These are phyloP conservation scores for Musa troglodytarum DNA, from an alignment of 176 grass and related monocot species.

Conservation along the genomic window DNA sequence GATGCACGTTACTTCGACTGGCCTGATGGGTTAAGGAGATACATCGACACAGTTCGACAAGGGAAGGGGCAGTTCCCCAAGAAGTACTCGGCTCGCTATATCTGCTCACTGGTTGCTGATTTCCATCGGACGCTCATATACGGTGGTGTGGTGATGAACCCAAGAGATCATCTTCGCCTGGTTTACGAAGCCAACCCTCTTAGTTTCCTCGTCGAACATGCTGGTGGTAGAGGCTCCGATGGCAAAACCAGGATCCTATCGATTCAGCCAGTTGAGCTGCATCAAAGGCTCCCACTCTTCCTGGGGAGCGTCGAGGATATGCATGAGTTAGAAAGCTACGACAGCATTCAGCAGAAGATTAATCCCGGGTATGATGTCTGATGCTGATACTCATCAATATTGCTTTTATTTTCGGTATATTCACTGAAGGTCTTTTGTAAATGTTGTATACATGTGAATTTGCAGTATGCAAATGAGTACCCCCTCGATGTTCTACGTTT, in stretches of 20 bases:
- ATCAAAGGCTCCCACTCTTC: slow-evolving; percentile 85
- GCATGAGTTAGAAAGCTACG: slow-evolving; percentile 87
- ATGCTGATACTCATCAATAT: neutral
- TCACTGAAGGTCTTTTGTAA: neutral
- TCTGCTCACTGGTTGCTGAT: slow-evolving; percentile 88
- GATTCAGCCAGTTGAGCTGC: slow-evolving; percentile 80
- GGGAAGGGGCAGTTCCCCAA: slow-evolving; percentile 83
- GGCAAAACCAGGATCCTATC: slow-evolving; percentile 67
- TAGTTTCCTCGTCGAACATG: slow-evolving; percentile 82
- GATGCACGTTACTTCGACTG: slow-evolving; percentile 90
- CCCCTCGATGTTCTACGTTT: neutral
- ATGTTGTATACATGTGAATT: no score
- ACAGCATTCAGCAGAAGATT: slow-evolving; percentile 78
- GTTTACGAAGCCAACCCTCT: slow-evolving; percentile 88
- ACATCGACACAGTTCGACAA: slow-evolving; percentile 86
- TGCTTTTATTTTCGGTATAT: neutral
- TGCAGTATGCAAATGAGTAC: no score
- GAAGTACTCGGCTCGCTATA: slow-evolving; percentile 87
- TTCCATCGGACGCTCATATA: slow-evolving; percentile 79
- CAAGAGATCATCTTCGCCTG: slow-evolving; percentile 83
- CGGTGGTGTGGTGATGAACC: slow-evolving; percentile 89
- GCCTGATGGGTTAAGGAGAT: slow-evolving; percentile 75
- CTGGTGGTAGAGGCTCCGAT: slow-evolving; percentile 75
- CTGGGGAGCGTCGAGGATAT: slow-evolving; percentile 79
- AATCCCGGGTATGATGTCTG: slow-evolving; percentile 89